Conservation (phyloP, 1,139 yeast species). For the Yamadazyma diospyri region DNA sequence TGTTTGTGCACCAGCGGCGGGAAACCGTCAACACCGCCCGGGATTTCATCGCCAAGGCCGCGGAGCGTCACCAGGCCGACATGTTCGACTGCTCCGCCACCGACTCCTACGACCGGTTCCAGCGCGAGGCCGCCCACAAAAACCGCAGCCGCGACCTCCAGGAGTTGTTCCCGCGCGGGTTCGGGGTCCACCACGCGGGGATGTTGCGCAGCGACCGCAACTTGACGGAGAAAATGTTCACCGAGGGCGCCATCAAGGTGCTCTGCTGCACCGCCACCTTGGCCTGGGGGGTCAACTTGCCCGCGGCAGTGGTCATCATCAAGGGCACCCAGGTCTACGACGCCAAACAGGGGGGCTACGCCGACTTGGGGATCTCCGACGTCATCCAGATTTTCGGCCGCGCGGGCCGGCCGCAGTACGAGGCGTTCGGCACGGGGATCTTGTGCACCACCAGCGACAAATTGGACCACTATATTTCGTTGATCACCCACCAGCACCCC, state of each 20-base stretch:
- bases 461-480: conserved; percentile 80
- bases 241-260: conserved; percentile 82
- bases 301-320: conserved; percentile 95
- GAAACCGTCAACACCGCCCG: conserved; percentile 86
- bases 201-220: conserved; percentile 91
- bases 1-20: conserved; percentile 92
- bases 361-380: conserved; percentile 92
- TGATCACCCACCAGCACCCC: conserved; percentile 93
- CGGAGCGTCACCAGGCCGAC: conserved; percentile 50
- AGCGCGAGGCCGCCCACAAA: conserved; percentile 62
- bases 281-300: conserved; percentile 99
- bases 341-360: conserved; percentile 90
- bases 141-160: conserved; percentile 75
- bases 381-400: conserved; percentile 98
- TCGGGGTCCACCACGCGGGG: conserved; percentile 98
- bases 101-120: conserved; percentile 43
- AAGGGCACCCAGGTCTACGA: conserved; percentile 97
- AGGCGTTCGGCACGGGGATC: conserved; percentile 88
- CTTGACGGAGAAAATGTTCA: conserved; percentile 82
- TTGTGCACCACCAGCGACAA: conserved; percentile 80
- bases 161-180: conserved; percentile 78
- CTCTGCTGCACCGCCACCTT: conserved; percentile 95
- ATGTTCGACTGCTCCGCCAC: conserved; percentile 61
- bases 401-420: conserved; percentile 98
- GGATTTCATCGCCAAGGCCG: conserved; percentile 68